A percentile compares a stretch with the other conserved stretches of the same genome.
phyloP scores from a whole-genome alignment of 441 rosid genomes.

The Gossypium trilobum region DNA sequence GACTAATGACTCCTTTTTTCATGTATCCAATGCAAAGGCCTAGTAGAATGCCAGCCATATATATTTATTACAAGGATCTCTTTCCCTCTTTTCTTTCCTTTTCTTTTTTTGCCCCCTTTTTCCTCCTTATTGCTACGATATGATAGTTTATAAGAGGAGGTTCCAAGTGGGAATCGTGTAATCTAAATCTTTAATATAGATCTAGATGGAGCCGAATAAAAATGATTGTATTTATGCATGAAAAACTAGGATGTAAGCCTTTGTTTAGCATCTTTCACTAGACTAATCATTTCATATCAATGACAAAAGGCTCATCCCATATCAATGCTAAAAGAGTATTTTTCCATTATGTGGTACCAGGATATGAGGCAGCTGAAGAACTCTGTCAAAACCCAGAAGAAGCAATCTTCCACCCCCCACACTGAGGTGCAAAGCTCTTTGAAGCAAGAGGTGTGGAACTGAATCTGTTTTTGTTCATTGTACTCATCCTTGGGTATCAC shows the following conservation, averaged over 20 bases:
- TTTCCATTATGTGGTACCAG: slow-evolving; percentile 28
- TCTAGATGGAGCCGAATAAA: slow-evolving; percentile 11
- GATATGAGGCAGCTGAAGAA: slow-evolving; percentile 39
- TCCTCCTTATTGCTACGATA: not conserved
- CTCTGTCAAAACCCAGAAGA: slow-evolving; percentile 32
- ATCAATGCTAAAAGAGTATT: not conserved
- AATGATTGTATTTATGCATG: not conserved
- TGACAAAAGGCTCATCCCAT: not conserved
- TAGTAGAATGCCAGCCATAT: slow-evolving; percentile 11
- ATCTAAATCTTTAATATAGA: slow-evolving; percentile 15
- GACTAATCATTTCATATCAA: slow-evolving; percentile 3
- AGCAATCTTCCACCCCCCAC: slow-evolving; percentile 30
- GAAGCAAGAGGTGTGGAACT: slow-evolving; percentile 62
- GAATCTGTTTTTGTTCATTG: not conserved
- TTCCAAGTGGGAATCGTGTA: not conserved
- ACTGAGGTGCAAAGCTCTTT: slow-evolving; percentile 42
- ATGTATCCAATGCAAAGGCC: slow-evolving; percentile 14
- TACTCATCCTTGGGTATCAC: not conserved
- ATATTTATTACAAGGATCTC: slow-evolving; percentile 8
- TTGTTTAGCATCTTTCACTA: not conserved
- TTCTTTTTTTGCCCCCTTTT: not conserved
- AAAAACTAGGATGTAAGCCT: slow-evolving; percentile 3
- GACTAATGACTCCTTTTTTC: slow-evolving; percentile 25
- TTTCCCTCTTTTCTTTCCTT: slow-evolving; percentile 20
- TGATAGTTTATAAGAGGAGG: not conserved